Evolutionary conservation across 2,329 filamentous ascomycete genomes (phyloP).

Genomic region (Penicillium sp.): DNA sequence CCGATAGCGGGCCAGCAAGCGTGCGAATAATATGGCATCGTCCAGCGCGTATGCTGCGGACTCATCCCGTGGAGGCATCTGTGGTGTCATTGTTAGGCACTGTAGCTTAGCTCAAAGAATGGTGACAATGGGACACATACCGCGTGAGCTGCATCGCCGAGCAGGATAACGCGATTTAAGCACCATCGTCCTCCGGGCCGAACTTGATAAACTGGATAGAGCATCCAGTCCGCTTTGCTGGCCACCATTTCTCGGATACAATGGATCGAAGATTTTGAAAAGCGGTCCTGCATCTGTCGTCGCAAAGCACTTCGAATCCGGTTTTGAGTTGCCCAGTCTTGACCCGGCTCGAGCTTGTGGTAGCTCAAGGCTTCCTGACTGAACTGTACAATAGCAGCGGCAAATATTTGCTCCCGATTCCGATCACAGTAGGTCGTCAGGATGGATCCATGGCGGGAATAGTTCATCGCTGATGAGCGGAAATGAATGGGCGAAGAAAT

Average conservation of each 20-base stretch:
- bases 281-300: slow-evolving; percentile 37
- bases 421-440: slow-evolving; percentile 42
- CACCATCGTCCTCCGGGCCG: slow-evolving; percentile 40
- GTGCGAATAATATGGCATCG: slow-evolving; percentile 46
- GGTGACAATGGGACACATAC: slow-evolving; percentile 29
- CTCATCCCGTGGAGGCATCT: slow-evolving; percentile 52
- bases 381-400: slow-evolving; percentile 42
- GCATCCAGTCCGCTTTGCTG: slow-evolving; percentile 38
- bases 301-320: slow-evolving; percentile 37
- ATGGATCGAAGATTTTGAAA: slow-evolving; percentile 36
- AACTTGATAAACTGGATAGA: slow-evolving; percentile 49
- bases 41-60: slow-evolving; percentile 47
- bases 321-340: slow-evolving; percentile 36
- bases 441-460: slow-evolving; percentile 40
- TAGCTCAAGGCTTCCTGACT: slow-evolving; percentile 26
- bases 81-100: slow-evolving; percentile 6
- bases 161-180: slow-evolving; percentile 40
- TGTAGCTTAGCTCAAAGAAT: neutral
- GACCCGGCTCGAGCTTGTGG: slow-evolving; percentile 27
- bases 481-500: slow-evolving; percentile 36
- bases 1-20: slow-evolving; percentile 36
- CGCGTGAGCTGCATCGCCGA: slow-evolving; percentile 51
- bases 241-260: slow-evolving; percentile 39
- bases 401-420: slow-evolving; percentile 38
- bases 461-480: slow-evolving; percentile 40